Base-by-base conservation (phyloP, 2,329 filamentous ascomycete species). In the Paecilomyces niveus region DNA sequence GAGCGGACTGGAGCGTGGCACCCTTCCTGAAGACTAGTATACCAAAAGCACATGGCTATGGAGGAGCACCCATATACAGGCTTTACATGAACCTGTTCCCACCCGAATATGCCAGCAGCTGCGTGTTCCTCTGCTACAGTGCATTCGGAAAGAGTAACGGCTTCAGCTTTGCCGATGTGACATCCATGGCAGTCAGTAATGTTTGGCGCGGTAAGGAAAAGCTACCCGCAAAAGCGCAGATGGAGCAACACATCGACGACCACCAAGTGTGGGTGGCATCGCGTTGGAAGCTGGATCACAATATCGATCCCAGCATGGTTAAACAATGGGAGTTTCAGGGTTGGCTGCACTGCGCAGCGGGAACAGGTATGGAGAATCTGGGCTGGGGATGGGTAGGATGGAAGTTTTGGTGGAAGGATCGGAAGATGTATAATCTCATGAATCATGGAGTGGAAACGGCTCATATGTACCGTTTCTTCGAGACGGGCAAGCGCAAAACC, bases 1-100 rank as follows among this genome's bases (percentile, higher is more conserved):
- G n/a, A 15, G 33, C 33, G 29, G 49, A 51, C 26, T 50, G 39
- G 52, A 39, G 31, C 52, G 29, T 50, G 31, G 49, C 52, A 33
- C 45, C 52, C 7, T 69, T n/a, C 64, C 65, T 15, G 31, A 58
- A 15, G 61, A 67, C 59, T 63, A 66, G 62, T 54, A 65, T 51
- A 57, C 63, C 26, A 56, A 54, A 54, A 29, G 59, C 58, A 9
- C 61, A 22, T 33, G 55, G 55, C 55, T 53, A 61, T 2, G 57
- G 65, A 32, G 62, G 68, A 53, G 61, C 69, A 39, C 57, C 73
- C 6, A 39, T 56, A 22, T 51, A 26, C 3, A 63, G 72, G 0
- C 66, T 81, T 1, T 81, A 76, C 56, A 72, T 74, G 45, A 79
- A 80, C 62, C 62, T 80, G 3, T 78, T 82, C 60, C 78, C 78